A percentile compares a stretch with the other conserved stretches of the same genome.
These are phyloP conservation scores for Fusarium beomiforme DNA, from an alignment of 2,329 filamentous ascomycete species.

Conservation along the genomic window DNA sequence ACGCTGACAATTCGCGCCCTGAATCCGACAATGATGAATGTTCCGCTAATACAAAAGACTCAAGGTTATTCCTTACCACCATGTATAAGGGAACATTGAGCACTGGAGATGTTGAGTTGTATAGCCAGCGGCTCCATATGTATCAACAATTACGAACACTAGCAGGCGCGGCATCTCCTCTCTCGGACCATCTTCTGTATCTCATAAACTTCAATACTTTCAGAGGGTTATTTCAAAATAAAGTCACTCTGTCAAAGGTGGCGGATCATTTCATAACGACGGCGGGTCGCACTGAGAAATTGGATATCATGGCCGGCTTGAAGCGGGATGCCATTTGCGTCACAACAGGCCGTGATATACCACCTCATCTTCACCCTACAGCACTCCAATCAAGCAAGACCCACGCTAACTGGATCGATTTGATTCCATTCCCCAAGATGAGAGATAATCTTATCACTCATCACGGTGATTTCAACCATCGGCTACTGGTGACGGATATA, in stretches of 20 bases:
- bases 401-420: constrained; percentile 8
- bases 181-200: not conserved
- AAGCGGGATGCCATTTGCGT: constrained; percentile 8
- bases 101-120: not conserved
- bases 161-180: not conserved
- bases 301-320: constrained; percentile 5
- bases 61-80: not conserved
- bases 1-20: not conserved
- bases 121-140: constrained; percentile 2
- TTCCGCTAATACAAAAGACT: not conserved
- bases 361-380: constrained; percentile 1
- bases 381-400: not conserved
- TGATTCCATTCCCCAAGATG: constrained; percentile 1
- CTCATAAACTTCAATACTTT: constrained; percentile 15
- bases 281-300: not conserved
- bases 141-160: not conserved
- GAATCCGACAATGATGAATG: too few species aligned
- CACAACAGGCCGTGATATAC: not conserved
- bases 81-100: not conserved
- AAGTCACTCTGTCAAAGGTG: not conserved
- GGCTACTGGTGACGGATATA: not conserved
- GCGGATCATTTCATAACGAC: not conserved
- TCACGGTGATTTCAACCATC: constrained; percentile 1
- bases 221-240: constrained; percentile 1
- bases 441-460: not conserved